Evolutionary conservation across 139 green algal genomes (phyloP).

Genomic region (Asterochloris sp.): DNA sequence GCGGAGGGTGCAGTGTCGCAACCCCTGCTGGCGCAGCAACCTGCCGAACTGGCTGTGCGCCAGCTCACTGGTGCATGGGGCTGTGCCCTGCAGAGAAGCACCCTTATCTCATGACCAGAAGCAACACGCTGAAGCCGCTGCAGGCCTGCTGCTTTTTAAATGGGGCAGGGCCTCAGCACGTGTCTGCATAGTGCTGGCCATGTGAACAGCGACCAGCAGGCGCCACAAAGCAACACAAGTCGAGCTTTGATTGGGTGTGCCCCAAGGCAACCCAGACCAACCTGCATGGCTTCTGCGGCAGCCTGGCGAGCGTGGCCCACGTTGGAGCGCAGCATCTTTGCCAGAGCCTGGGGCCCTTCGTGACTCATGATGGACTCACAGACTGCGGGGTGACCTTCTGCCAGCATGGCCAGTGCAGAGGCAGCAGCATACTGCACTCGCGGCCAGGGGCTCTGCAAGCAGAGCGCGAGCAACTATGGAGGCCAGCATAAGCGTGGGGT

Average conservation of each 20-base stretch:
- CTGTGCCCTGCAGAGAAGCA: too few species aligned
- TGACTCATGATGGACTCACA: background rate
- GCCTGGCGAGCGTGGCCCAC: conserved; percentile 7
- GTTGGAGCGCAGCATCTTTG: conserved; percentile 3
- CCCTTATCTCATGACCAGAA: too few species aligned
- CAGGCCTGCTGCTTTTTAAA: too few species aligned
- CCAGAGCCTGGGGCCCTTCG: conserved; percentile 3
- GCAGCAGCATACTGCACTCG: conserved; percentile 18
- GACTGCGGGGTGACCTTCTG: conserved; percentile 9
- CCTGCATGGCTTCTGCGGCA: conserved; percentile 22
- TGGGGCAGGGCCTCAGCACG: too few species aligned
- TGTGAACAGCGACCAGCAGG: background rate
- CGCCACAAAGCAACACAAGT: background rate
- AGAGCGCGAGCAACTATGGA: too few species aligned
- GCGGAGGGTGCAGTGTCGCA: too few species aligned
- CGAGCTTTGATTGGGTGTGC: too few species aligned
- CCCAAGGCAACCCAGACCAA: background rate
- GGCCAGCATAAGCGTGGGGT: too few species aligned
- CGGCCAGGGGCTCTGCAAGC: background rate
- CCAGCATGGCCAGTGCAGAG: conserved; percentile 7
- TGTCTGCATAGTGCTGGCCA: background rate
- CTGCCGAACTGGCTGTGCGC: too few species aligned
- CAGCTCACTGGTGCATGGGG: too few species aligned
- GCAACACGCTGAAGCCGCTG: too few species aligned
- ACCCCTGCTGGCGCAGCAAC: too few species aligned